Evolutionary conservation across 495 filamentous ascomycete genomes (phyloP).

Genomic region (Aspergillus bertholletiae): DNA sequence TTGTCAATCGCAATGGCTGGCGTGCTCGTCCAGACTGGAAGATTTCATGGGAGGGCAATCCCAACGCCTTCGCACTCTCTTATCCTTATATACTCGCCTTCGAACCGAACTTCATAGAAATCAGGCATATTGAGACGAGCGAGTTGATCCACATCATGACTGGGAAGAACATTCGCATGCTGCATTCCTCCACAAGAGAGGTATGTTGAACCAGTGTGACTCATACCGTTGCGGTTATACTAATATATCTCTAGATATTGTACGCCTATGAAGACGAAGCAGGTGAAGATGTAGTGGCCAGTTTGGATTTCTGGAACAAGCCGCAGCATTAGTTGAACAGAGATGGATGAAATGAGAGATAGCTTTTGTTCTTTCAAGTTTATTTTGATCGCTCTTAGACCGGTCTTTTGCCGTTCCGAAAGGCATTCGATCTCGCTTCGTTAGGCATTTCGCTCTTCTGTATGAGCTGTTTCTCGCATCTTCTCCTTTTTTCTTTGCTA

Average conservation of each 20-base stretch:
- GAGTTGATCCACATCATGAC: constrained; percentile 90
- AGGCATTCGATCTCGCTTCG: constrained; percentile 4
- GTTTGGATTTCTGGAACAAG: constrained; percentile 93
- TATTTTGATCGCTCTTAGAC: constrained; percentile 20
- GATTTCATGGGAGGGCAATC: constrained; percentile 95
- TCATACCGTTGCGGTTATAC: not conserved
- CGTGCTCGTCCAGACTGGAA: constrained; percentile 92
- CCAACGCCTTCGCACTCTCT: constrained; percentile 85
- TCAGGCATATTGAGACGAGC: constrained; percentile 88
- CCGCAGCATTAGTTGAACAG: constrained; percentile 28
- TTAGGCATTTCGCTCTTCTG: not conserved
- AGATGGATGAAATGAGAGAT: constrained; percentile 2
- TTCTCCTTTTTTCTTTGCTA: constrained; percentile 12
- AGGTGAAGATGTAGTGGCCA: constrained; percentile 89
- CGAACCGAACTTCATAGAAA: constrained; percentile 97
- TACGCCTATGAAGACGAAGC: constrained; percentile 96
- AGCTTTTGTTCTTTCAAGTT: constrained; percentile 9
- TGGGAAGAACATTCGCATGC: constrained; percentile 92
- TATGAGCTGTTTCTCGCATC: not conserved
- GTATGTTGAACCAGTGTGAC: constrained; percentile 47
- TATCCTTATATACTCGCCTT: constrained; percentile 97
- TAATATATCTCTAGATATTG: constrained; percentile 58
- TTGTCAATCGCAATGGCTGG: constrained; percentile 98
- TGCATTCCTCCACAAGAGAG: constrained; percentile 94
- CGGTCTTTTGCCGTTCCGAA: constrained; percentile 7